Evolutionary conservation across 2,329 filamentous ascomycete genomes (phyloP), one percentile per base, ranked within the genome.

Genomic region (Hirsutella minnesotensis): DNA sequence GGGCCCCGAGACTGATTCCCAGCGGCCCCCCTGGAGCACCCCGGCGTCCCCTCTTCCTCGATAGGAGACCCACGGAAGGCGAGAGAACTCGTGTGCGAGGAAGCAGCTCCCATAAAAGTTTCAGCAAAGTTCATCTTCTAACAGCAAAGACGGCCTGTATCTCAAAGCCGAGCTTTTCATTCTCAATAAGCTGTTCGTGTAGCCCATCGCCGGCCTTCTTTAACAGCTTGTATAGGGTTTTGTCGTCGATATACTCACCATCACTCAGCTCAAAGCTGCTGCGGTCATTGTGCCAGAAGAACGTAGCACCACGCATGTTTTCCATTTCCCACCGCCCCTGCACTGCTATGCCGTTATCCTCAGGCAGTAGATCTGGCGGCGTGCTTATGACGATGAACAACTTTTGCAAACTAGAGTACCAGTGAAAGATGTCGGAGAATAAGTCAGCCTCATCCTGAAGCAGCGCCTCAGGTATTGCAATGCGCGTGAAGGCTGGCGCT

Each of bases 381-480:
- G 34, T 20, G 18, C 15, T 16, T 2, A 37, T 5, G 18, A 37
- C 7, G 8, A 37, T 21, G 4, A 37, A 37, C 12, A 37, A 21
- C 9, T 2, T 15, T 37, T 19, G 15, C 13, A 37, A 8, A 15
- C n/a, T 18, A 20, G n/a, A 15, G 34, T 12, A 21, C 18, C 18
- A 37, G 3, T 55, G 20, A 53, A 53, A 3, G 50, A 53, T 0
- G 12, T 37, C n/a, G 18, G 7, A 20, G 9, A 37, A 13, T 15
- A 5, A 19, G 34, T 9, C n/a, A 16, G 8, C 18, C 34, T 37
- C 34, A 21, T 20, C 20, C 18, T 20, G 18, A 13, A 37, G 34
- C n/a, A 37, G 34, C 34, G 34, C 18, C 18, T 37, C 34, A 4
- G 56, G 51, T 3, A 59, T 24, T 2, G 53, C 54, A 3, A 59